These are phyloP conservation scores for Epichloe glyceriae DNA, from an alignment of 2,329 filamentous ascomycete species.

Conservation along the genomic window DNA sequence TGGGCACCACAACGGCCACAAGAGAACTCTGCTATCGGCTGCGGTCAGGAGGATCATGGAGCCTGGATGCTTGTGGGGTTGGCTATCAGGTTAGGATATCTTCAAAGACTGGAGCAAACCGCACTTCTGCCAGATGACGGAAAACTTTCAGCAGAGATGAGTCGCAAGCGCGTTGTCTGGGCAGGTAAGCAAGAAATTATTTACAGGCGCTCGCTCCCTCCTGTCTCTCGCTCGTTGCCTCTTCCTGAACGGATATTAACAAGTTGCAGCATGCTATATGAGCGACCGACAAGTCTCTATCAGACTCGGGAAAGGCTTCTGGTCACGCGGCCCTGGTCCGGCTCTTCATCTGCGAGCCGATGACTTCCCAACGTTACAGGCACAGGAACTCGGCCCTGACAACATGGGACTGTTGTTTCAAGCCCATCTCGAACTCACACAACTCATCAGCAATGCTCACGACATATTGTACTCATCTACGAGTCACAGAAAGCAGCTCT, in stretches of 20 bases:
- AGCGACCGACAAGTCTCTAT: conserved; percentile 58
- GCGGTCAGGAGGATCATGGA: conserved; percentile 61
- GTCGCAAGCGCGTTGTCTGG: conserved; percentile 55
- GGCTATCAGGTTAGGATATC: conserved; percentile 56
- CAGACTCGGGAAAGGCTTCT: conserved; percentile 58
- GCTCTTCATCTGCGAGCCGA: conserved; percentile 50
- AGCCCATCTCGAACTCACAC: conserved; percentile 56
- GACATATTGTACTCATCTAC: conserved; percentile 62
- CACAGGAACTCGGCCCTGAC: conserved; percentile 44
- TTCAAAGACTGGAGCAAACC: conserved; percentile 55
- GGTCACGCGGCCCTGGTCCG: conserved; percentile 58
- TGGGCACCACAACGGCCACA: conserved; percentile 58
- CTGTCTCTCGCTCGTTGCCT: neutral
- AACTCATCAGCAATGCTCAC: conserved; percentile 61
- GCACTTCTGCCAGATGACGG: conserved; percentile 49
- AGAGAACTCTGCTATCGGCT: conserved; percentile 48
- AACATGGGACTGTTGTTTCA: conserved; percentile 58
- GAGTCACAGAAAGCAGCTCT: conserved; percentile 54
- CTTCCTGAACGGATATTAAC: neutral
- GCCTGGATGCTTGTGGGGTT: conserved; percentile 68
- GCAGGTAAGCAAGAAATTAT: conserved; percentile 28
- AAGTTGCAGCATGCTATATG: conserved; percentile 42
- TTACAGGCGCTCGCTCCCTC: too few species aligned
- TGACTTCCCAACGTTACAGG: conserved; percentile 55
- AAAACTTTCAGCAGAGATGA: conserved; percentile 44